Evolutionary conservation across 2,329 filamentous ascomycete genomes (phyloP), one percentile per base, ranked within the genome.

Genomic region (Gnomoniopsis sp.): DNA sequence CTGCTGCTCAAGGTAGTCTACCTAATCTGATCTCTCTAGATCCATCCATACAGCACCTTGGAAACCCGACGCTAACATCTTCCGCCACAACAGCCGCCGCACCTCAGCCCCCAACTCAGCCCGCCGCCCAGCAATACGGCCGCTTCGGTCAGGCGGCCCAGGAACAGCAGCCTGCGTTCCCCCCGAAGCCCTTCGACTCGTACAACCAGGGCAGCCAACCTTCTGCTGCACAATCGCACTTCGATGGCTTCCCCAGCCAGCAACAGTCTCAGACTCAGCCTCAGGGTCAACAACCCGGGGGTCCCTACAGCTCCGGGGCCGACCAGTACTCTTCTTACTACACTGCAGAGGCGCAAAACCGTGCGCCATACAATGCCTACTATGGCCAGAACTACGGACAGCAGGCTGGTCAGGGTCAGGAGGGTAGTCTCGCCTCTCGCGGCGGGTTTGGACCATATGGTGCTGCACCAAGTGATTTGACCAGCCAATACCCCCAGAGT

Each of bases 241-340:
- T 84, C 67, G 88, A 91, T 72, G 74, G 76, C 72, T 82, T 83
- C 72, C 75, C 79, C 53, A 73, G 76, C 38, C 85, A 87, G 68
- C 83, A 85, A 64, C 78, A 85, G 6, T 82, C 85, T 67, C 78
- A 85, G 8, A 82, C 85, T 67, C 80, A 79, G 70, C 80, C 84
- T 36, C 79, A 80, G 64, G 76, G 72, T 47, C 82, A 82, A 57
- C 84, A 85, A 65, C 82, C 84, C 62, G 84, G 82, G 67, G 87
- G 82, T 51, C 83, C 83, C 34, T 89, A 89, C 74, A 90, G 87
- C 66, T 90, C 90, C 55, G 88, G 87, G 21, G 88, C 88, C 15
- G 85, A 80, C 71, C 91, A 96, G 65, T 96, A 91, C 74, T 88
- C 89, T 21, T 88, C 88, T 6, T 96, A 96, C 77, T 96, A 96